Conservation (phyloP, 805 yeast species). For the Metahyphopichia silvanorum region DNA sequence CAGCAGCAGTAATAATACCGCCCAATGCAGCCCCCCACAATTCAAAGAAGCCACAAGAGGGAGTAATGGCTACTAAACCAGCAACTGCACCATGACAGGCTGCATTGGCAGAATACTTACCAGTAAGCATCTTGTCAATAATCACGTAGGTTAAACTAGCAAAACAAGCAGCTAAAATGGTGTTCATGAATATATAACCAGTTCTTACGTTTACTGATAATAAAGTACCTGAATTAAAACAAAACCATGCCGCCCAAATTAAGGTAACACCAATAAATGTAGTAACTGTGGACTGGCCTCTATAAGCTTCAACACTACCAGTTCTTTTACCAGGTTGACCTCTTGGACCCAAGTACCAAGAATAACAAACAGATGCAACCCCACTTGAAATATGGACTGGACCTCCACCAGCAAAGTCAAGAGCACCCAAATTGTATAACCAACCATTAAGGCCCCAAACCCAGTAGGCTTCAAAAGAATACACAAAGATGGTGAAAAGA, state of each 20-base stretch:
- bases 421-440: conserved; percentile 39
- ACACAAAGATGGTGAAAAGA: conserved; percentile 41
- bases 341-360: conserved; percentile 42
- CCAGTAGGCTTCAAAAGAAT: conserved; percentile 44
- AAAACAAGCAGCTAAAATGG: conserved; percentile 49
- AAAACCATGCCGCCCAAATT: conserved; percentile 49
- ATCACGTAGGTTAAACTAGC: conserved; percentile 45
- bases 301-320: conserved; percentile 18
- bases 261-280: conserved; percentile 44
- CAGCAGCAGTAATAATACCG: conserved; percentile 34
- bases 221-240: conserved; percentile 47
- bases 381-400: conserved; percentile 48
- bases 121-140: conserved; percentile 38
- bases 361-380: conserved; percentile 40
- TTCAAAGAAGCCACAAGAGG: conserved; percentile 44
- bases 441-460: conserved; percentile 48
- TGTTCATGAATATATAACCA: conserved; percentile 45
- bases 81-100: conserved; percentile 46
- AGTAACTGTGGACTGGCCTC: conserved; percentile 33
- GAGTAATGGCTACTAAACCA: conserved; percentile 47
- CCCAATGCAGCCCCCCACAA: conserved; percentile 47
- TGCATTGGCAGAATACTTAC: conserved; percentile 39
- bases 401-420: conserved; percentile 51
- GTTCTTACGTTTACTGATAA: conserved; percentile 39
- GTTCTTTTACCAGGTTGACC: conserved; percentile 18